Percentiles rank a stretch among this genome's conserved stretches.
Evolutionary conservation across 306 rosid species (phyloP).

Genomic region (Castanopsis chinensis): DNA sequence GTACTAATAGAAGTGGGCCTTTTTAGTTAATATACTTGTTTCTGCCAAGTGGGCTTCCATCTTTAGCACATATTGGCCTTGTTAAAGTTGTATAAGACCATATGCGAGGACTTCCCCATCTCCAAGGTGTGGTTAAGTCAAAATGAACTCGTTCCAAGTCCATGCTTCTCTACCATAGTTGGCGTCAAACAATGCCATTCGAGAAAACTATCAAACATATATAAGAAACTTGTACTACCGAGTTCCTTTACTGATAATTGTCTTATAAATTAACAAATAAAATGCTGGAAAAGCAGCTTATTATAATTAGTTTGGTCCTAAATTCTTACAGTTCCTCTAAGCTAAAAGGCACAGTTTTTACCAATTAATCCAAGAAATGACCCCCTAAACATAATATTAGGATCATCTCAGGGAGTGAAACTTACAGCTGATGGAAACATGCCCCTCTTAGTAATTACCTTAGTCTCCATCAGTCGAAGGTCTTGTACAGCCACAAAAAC

Average conservation of each 20-base stretch:
- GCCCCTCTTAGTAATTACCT: slow-evolving; percentile 22
- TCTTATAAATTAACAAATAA: background rate
- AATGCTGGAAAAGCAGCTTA: slow-evolving; percentile 27
- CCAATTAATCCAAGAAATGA: slow-evolving; percentile 32
- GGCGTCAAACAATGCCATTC: no score
- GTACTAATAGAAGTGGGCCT: no score
- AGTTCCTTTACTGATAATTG: background rate
- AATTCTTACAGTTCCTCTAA: slow-evolving; percentile 19
- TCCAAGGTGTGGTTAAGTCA: no score
- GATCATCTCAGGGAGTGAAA: slow-evolving; percentile 26
- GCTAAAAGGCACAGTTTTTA: slow-evolving; percentile 15
- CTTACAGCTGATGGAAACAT: slow-evolving; percentile 15
- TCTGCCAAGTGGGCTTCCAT: no score
- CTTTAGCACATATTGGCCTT: no score
- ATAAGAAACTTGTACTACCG: background rate
- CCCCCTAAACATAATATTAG: slow-evolving; percentile 29
- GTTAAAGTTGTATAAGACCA: no score
- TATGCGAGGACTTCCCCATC: no score
- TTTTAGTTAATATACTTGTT: no score
- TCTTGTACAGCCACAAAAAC: slow-evolving; percentile 73
- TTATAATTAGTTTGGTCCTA: slow-evolving; percentile 29
- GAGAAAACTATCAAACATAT: no score
- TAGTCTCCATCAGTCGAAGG: slow-evolving; percentile 64
- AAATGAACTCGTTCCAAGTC: no score
- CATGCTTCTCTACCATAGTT: background rate